These are phyloP conservation scores for Teratosphaeria viscida DNA, from an alignment of 2,329 filamentous ascomycete genomes.

Conservation along the genomic window DNA sequence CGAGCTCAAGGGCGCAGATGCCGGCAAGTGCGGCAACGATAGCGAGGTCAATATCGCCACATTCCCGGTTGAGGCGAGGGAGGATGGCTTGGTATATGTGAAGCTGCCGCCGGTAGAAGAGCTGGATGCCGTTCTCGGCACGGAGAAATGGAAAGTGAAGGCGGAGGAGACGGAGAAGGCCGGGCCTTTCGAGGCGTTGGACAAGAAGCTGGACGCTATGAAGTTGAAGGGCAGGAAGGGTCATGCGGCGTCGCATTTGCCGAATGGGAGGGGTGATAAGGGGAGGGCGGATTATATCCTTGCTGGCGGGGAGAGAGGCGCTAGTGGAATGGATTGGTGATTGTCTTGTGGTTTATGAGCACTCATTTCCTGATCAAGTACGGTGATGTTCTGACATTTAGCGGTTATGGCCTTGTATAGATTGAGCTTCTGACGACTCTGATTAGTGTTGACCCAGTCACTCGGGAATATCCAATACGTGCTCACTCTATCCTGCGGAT, in stretches of 20 bases:
- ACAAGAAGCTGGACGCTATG: slow-evolving; percentile 42
- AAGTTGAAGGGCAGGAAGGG: slow-evolving; percentile 48
- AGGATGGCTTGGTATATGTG: slow-evolving; percentile 68
- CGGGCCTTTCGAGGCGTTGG: slow-evolving; percentile 43
- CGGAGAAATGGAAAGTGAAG: slow-evolving; percentile 65
- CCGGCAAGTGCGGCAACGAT: slow-evolving; percentile 67
- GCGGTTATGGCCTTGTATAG: not conserved
- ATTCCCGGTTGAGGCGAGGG: slow-evolving; percentile 64
- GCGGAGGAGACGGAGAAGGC: slow-evolving; percentile 49
- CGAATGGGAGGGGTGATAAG: slow-evolving; percentile 33
- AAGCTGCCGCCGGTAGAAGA: slow-evolving; percentile 72
- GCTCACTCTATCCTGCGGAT: too few species aligned
- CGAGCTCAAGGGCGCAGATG: slow-evolving; percentile 54
- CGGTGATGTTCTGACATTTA: not conserved
- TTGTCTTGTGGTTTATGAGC: not conserved
- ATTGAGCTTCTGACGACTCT: not conserved
- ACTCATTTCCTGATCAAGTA: not conserved
- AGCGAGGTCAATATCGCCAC: slow-evolving; percentile 67
- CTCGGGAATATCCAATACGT: too few species aligned
- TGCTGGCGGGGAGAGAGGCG: slow-evolving; percentile 35
- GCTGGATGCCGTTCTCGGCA: slow-evolving; percentile 68
- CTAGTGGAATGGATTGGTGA: slow-evolving; percentile 37
- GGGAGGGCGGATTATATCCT: slow-evolving; percentile 35
- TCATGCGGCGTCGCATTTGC: slow-evolving; percentile 32
- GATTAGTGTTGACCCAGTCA: not conserved